Evolutionary conservation across 176 grass and related monocot genomes (phyloP), one percentile per base, ranked within the genome.

Genomic region (Zea luxurians): DNA sequence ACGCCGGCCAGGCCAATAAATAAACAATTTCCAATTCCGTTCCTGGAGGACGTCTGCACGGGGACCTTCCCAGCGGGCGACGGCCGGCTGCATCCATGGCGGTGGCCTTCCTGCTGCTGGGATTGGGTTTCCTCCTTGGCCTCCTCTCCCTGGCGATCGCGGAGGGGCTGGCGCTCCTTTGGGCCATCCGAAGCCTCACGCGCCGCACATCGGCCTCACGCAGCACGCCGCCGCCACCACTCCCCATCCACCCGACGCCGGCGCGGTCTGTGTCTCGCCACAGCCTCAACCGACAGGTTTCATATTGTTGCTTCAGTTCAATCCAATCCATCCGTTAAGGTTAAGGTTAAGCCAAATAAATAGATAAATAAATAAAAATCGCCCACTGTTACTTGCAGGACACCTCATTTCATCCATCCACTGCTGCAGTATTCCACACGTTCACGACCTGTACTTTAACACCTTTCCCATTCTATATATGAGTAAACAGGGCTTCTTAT

Each of bases 401-500:
- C 27, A 27, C 27, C 27, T 27, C 27, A 16, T 53, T 53, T 17
- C 15, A 16, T 53, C 50, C 50, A 48, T 48, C 46, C 46, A 27
- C 27, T 27, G 27, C 27, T 27, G 27, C 27, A 27, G 27, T 27
- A 27, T 27, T 27, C 27, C 27, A 27, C 27, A 27, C 27, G 50
- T 16, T 50, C 48, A 50, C 48, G 49, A 53, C 49, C 6, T 53
- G 13, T n/a, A n/a, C 5, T 16, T 58, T 58, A 9, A 6, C 35
- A 2, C 2, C 40, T 4, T 18, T n/a, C 16, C 17, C 17, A 21
- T 59, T 21, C 47, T 49, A 37, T 21, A 15, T 49, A 49, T n/a
- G 49, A 13, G 11, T 47, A 47, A 47, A 53, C 85, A 97, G 93
- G 93, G 90, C 71, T 78, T 61, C 45, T 57, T 97, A 57, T 97